Conservation (phyloP, 1,139 yeast species). For the Pichia sp. region DNA sequence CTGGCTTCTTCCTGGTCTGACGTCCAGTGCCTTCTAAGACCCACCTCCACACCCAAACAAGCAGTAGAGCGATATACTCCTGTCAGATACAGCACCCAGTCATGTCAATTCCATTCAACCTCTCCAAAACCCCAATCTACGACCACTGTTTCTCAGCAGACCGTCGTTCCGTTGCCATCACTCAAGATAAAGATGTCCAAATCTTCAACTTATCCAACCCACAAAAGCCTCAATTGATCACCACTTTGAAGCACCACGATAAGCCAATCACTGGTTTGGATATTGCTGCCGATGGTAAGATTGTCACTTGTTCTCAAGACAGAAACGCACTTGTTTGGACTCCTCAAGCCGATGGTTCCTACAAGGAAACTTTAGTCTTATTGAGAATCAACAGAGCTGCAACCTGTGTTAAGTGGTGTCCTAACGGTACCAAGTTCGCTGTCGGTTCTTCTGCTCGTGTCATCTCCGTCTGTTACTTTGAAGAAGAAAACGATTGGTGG, state of each 20-base stretch:
- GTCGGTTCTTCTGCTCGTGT: conserved; percentile 96
- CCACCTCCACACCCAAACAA: not conserved
- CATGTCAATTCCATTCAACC: conserved; percentile 46
- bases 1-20: not conserved
- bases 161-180: conserved; percentile 67
- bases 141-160: conserved; percentile 87
- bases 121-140: conserved; percentile 84
- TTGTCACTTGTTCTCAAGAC: conserved; percentile 97
- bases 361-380: conserved; percentile 88
- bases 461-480: conserved; percentile 95
- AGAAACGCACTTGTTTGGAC: conserved; percentile 98
- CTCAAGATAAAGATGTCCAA: conserved; percentile 75
- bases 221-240: conserved; percentile 49
- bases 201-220: conserved; percentile 54
- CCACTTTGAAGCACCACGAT: conserved; percentile 81
- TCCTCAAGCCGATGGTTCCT: conserved; percentile 52
- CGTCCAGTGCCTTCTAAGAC: not conserved
- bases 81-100: conserved; percentile 15
- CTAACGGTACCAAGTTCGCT: conserved; percentile 90
- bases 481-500: conserved; percentile 99
- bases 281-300: conserved; percentile 82
- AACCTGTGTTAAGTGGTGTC: conserved; percentile 92
- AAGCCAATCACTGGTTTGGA: conserved; percentile 95
- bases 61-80: conserved; percentile 35
- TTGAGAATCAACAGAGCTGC: conserved; percentile 94